Base-by-base conservation (phyloP, 208 protist species). In the Leishmania tropica region DNA sequence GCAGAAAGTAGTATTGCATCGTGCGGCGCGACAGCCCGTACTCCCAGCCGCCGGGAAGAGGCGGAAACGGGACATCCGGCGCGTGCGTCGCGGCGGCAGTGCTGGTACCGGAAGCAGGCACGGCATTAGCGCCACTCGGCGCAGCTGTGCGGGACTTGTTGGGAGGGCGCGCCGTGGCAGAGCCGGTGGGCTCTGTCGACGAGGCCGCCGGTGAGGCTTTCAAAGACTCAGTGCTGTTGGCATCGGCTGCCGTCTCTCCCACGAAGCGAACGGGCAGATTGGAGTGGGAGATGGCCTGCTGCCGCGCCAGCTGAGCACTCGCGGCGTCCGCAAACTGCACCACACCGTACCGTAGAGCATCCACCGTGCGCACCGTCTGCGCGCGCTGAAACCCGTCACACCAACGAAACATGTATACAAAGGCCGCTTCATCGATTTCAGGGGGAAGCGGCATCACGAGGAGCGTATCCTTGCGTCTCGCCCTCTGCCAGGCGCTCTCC, bases 1-100 rank as follows among this genome's bases (percentile, higher is more conserved):
- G 83, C 6, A 83, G 54, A 51, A 86, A 86, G n/a, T 83, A 86
- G 83, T 83, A 86, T 73, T 86, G 78, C 78, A 80, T 86, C 31
- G 83, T 86, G 78, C 83, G 83, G 5, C 83, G 78, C 45, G 83
- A 86, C 74, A 86, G 45, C 0, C 83, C 83, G 35, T 80, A 86
- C 67, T 86, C 83, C 83, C 83, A 86, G 42, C 75, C 83, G 28
- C 60, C 67, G 6, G 83, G 83, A 75, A 86, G 74, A 35, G 83
- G 83, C 11, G 83, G 83, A 37, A 86, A 86, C 10, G 83, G 83
- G 45, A 86, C 65, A 24, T 45, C 74, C n/a, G 83, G 48, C 35
- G 78, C 54, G 67, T 78, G 79, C 40, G 53, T 73, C 56, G 56
- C 73, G 73, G 73, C 51, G 35, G 73, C 35, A 51, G 73, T 5